Conservation (phyloP, 2,329 filamentous ascomycete species). For the Phaeosphaeria sp. region DNA sequence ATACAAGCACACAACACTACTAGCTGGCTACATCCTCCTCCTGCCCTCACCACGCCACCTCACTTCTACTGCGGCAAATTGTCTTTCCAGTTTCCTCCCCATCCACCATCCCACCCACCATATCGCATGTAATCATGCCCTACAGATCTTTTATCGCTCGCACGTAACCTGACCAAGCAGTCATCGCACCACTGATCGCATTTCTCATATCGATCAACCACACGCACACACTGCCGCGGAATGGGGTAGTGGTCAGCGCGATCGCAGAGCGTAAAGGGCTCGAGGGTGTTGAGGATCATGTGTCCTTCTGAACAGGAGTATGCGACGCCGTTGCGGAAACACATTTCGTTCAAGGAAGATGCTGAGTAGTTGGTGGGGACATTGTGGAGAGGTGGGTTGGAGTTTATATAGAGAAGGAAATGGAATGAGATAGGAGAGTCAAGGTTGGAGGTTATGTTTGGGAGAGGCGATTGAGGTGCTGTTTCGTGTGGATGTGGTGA, state of each 20-base stretch:
- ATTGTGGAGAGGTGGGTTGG: neutral
- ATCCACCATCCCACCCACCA: neutral
- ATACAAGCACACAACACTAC: too few relatives aligned
- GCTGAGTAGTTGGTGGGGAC: neutral
- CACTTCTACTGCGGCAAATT: neutral
- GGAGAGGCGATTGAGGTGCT: neutral
- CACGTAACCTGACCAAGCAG: conserved; percentile 1
- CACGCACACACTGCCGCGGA: conserved; percentile 10
- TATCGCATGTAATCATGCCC: neutral
- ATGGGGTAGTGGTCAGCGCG: conserved; percentile 9
- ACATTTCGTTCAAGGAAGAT: conserved; percentile 11
- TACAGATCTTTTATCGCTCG: neutral
- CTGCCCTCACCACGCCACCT: too few relatives aligned
- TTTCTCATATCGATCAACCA: neutral
- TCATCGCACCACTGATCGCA: conserved; percentile 19
- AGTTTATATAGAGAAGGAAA: neutral
- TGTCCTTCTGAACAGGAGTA: conserved; percentile 14
- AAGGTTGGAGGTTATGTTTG: neutral
- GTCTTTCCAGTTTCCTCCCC: neutral
- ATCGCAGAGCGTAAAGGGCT: conserved; percentile 16
- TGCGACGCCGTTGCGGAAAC: conserved; percentile 12
- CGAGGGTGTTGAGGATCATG: conserved; percentile 1
- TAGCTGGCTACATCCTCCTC: too few relatives aligned
- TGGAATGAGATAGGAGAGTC: neutral
- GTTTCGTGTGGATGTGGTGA: neutral